These are phyloP conservation scores for Linnemannia exigua DNA, from an alignment of 192 early-diverging fungal species.

Conservation along the genomic window DNA sequence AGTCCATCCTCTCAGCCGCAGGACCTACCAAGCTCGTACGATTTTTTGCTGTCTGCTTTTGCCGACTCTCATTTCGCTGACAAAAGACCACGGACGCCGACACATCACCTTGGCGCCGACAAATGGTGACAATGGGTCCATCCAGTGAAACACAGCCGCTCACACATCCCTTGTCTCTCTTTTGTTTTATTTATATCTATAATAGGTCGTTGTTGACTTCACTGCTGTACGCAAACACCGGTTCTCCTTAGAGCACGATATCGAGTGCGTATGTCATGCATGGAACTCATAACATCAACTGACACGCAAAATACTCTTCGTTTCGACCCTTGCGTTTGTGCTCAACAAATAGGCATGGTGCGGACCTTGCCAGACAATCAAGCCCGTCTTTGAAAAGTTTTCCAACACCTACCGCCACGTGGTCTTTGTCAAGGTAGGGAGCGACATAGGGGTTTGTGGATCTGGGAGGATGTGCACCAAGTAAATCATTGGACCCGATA, in stretches of 20 bases:
- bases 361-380: conserved; percentile 67
- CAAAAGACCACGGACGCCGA: background rate
- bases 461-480: background rate
- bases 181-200: conserved; percentile 13
- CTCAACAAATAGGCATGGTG: conserved; percentile 40
- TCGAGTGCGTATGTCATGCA: background rate
- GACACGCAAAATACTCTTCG: background rate
- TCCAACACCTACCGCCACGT: conserved; percentile 64
- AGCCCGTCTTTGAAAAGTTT: conserved; percentile 65
- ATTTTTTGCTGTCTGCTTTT: no score
- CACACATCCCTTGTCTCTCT: background rate
- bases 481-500: background rate
- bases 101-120: background rate
- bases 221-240: conserved; percentile 50
- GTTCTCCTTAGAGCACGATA: conserved; percentile 16
- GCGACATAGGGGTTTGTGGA: background rate
- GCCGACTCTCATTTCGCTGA: background rate
- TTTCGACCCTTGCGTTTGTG: background rate
- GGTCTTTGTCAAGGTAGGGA: conserved; percentile 65
- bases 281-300: background rate
- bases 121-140: background rate
- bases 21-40: conserved; percentile 45
- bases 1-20: conserved; percentile 39
- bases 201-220: conserved; percentile 70
- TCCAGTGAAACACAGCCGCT: background rate